These are phyloP conservation scores for Cordia subcordata DNA, from an alignment of 257 asterid species.

Conservation along the genomic window DNA sequence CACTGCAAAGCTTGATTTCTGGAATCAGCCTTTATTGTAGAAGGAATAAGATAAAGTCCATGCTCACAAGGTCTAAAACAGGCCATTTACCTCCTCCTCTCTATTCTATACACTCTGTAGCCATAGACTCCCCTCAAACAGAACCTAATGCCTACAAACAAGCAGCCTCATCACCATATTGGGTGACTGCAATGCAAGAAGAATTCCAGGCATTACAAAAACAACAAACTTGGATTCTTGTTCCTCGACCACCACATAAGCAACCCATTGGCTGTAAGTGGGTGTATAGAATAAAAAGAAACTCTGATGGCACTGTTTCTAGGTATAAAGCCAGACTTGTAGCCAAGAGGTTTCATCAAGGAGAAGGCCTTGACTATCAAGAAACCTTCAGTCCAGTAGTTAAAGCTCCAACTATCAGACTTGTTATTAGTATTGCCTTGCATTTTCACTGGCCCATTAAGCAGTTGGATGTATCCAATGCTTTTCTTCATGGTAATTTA, in stretches of 20 bases:
- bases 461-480: not conserved
- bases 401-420: not conserved
- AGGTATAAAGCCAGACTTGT: too few relatives aligned
- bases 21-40: too few relatives aligned
- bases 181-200: not conserved
- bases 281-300: not conserved
- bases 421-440: constrained; percentile 3
- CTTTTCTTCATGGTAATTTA: not conserved
- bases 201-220: not conserved
- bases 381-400: constrained; percentile 1
- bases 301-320: not conserved
- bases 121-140: too few relatives aligned
- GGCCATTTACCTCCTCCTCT: too few relatives aligned
- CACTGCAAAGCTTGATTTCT: too few relatives aligned
- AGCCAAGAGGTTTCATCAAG: too few relatives aligned
- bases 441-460: not conserved
- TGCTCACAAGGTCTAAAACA: too few relatives aligned
- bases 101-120: too few relatives aligned
- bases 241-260: not conserved
- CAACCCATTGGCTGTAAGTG: not conserved
- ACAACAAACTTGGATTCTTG: not conserved
- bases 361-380: not conserved
- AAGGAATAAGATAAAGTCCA: too few relatives aligned
- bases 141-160: not conserved
- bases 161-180: not conserved